These are phyloP conservation scores for Suillus fuscotomentosus DNA, from an alignment of 768 basidiomycete species.

Conservation along the genomic window DNA sequence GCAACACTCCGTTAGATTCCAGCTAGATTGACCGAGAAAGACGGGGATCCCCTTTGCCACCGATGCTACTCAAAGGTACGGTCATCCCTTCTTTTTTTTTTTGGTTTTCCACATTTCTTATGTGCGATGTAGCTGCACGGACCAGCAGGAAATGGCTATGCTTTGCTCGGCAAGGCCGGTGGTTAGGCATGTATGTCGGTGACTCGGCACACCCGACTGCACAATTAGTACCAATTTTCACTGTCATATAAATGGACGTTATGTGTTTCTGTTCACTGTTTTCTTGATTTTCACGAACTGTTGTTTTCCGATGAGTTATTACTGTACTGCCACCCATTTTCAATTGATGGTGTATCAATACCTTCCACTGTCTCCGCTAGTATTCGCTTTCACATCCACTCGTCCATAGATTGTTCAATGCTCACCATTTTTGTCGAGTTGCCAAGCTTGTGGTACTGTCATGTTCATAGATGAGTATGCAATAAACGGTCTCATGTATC, in stretches of 20 bases:
- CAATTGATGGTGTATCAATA: background rate
- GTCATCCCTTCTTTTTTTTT: background rate
- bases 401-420: background rate
- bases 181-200: constrained; percentile 22
- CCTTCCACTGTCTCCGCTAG: background rate
- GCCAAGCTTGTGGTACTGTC: background rate
- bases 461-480: background rate
- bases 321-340: background rate
- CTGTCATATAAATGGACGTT: background rate
- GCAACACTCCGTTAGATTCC: constrained; percentile 68
- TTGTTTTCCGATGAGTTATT: background rate
- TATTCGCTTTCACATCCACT: background rate
- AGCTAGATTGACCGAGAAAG: constrained; percentile 72
- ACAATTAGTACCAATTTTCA: background rate
- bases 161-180: constrained; percentile 56
- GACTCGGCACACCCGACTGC: background rate
- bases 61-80: constrained; percentile 70
- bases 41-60: constrained; percentile 67
- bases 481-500: background rate
- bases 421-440: background rate
- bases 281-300: background rate
- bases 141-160: constrained; percentile 73
- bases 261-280: background rate
- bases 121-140: constrained; percentile 54
- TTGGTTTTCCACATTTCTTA: constrained; percentile 1